Evolutionary conservation across 2,329 filamentous ascomycete species (phyloP).

Genomic region (Colletotrichum higginsianum): DNA sequence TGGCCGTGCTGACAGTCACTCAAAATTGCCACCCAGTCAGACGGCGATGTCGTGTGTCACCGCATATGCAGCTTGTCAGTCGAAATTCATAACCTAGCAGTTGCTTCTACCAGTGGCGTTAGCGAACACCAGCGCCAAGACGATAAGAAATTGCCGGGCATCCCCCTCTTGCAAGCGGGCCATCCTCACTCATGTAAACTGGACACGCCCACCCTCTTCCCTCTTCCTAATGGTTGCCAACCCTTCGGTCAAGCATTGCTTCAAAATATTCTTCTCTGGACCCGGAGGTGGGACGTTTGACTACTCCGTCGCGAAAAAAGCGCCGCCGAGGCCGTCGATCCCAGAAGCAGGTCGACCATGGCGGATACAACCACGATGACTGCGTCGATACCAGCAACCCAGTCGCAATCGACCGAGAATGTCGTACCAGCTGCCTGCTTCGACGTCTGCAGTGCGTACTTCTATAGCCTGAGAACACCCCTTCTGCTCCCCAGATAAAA

Average conservation of each 20-base stretch:
- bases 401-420: neutral
- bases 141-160: neutral
- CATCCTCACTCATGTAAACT: neutral
- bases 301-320: neutral
- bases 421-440: neutral
- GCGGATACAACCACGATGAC: neutral
- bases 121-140: too few species aligned
- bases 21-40: neutral
- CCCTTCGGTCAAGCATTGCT: neutral
- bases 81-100: too few species aligned
- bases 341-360: neutral
- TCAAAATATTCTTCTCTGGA: neutral
- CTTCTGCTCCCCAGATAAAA: too few species aligned
- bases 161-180: neutral
- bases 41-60: neutral
- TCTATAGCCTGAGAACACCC: neutral
- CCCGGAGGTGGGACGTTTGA: neutral
- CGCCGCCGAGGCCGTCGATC: neutral
- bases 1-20: neutral
- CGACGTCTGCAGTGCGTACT: neutral
- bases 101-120: neutral
- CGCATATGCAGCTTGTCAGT: neutral
- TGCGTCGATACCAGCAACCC: too few species aligned
- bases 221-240: neutral
- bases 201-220: neutral